Evolutionary conservation across 2,329 filamentous ascomycete genomes (phyloP).

Genomic region (Ceratocystis alfenasii): DNA sequence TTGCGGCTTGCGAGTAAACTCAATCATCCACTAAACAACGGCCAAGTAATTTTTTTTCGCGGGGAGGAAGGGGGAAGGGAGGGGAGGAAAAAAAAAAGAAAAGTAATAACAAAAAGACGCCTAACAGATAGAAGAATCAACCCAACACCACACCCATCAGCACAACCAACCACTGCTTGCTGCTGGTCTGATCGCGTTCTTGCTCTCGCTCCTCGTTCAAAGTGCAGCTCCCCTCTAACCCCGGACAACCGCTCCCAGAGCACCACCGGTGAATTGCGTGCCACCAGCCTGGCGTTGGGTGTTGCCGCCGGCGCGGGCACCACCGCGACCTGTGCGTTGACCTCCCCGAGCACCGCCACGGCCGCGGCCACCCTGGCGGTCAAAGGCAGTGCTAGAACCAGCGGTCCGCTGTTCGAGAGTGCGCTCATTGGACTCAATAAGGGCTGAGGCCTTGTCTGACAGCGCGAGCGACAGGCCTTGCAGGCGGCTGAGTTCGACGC

Average conservation of each 20-base stretch:
- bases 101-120: constrained; percentile 15
- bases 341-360: constrained; percentile 59
- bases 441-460: constrained; percentile 86
- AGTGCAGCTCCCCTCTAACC: constrained; percentile 28
- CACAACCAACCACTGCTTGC: not conserved
- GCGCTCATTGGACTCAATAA: constrained; percentile 96
- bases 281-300: constrained; percentile 56
- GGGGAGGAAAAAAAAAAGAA: constrained; percentile 3
- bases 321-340: constrained; percentile 38
- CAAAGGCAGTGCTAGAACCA: constrained; percentile 88
- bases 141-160: constrained; percentile 4
- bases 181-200: not conserved
- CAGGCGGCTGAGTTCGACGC: constrained; percentile 89
- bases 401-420: constrained; percentile 94
- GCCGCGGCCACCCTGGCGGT: constrained; percentile 73
- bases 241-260: constrained; percentile 56
- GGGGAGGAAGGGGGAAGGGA: not conserved
- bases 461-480: constrained; percentile 90
- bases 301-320: constrained; percentile 43
- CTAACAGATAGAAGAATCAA: constrained; percentile 14
- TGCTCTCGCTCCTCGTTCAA: not conserved
- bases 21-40: no score
- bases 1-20: not conserved
- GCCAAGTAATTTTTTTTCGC: not conserved
- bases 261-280: constrained; percentile 72